phyloP scores from a whole-genome alignment of 139 green algal genomes.

The Volvox reticuliferus region DNA sequence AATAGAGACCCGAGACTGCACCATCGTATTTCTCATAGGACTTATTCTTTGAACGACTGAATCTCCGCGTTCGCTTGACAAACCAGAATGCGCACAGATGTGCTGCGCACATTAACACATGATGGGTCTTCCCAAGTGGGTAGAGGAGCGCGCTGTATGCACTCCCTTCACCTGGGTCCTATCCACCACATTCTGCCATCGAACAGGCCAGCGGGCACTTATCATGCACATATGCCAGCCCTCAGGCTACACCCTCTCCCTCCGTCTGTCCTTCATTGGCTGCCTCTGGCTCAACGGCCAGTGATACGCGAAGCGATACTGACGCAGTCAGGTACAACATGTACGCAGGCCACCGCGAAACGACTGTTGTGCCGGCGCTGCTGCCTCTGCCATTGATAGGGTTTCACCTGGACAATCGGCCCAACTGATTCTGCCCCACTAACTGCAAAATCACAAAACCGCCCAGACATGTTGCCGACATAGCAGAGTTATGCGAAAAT shows the following conservation, averaged over 20 bases:
- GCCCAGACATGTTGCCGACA: not conserved
- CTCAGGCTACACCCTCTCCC: not conserved
- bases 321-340: constrained; percentile 1
- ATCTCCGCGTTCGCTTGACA: not conserved
- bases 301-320: not conserved
- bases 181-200: not conserved
- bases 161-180: not conserved
- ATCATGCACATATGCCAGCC: not conserved
- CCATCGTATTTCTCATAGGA: not conserved
- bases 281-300: not conserved
- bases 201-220: not conserved
- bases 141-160: not conserved
- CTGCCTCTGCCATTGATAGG: not conserved
- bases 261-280: not conserved
- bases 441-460: not conserved
- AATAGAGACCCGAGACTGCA: not conserved
- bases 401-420: not conserved
- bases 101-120: not conserved
- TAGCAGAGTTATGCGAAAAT: not conserved
- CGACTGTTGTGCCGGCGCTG: not conserved
- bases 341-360: not conserved
- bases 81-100: not conserved
- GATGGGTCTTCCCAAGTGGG: not conserved
- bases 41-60: constrained; percentile 5
- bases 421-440: not conserved